Evolutionary conservation across 768 basidiomycete species (phyloP).

Genomic region (Pholiota microspora): DNA sequence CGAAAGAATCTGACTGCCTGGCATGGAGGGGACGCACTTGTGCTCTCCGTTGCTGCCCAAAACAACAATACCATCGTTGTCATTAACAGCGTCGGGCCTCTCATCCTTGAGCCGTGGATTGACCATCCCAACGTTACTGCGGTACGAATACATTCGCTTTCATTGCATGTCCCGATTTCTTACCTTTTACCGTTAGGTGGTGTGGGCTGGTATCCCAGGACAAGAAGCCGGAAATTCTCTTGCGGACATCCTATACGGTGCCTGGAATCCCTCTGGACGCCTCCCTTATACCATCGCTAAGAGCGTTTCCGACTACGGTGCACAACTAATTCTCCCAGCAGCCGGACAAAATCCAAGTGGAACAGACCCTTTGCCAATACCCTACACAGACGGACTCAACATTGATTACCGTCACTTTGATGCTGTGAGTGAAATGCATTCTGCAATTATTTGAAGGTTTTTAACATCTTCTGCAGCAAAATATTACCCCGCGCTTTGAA

Average conservation of each 20-base stretch:
- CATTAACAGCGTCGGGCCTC: slow-evolving; percentile 59
- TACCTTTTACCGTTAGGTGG: slow-evolving; percentile 30
- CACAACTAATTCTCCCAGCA: slow-evolving; percentile 42
- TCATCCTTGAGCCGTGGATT: slow-evolving; percentile 66
- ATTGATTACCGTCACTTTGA: slow-evolving; percentile 79
- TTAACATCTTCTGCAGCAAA: slow-evolving; percentile 36
- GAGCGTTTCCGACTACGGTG: slow-evolving; percentile 52
- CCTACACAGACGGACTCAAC: slow-evolving; percentile 59
- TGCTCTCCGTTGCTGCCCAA: slow-evolving; percentile 62
- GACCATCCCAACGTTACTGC: slow-evolving; percentile 73
- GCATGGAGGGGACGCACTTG: slow-evolving; percentile 69
- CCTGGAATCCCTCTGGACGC: slow-evolving; percentile 64
- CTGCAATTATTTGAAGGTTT: neutral
- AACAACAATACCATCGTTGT: slow-evolving; percentile 75
- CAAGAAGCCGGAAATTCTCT: slow-evolving; percentile 70
- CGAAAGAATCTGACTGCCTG: slow-evolving; percentile 71
- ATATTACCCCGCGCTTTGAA: slow-evolving; percentile 78
- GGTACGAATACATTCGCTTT: slow-evolving; percentile 35
- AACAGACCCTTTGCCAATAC: slow-evolving; percentile 43
- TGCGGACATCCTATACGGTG: slow-evolving; percentile 70
- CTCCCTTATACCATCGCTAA: slow-evolving; percentile 79
- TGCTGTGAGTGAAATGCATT: slow-evolving; percentile 55
- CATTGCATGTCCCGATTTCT: slow-evolving; percentile 13
- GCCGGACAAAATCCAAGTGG: slow-evolving; percentile 17
- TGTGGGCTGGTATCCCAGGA: slow-evolving; percentile 71